Evolutionary conservation across 371 early-diverging fungal genomes (phyloP).

Genomic region (Zancudomyces culisetae): DNA sequence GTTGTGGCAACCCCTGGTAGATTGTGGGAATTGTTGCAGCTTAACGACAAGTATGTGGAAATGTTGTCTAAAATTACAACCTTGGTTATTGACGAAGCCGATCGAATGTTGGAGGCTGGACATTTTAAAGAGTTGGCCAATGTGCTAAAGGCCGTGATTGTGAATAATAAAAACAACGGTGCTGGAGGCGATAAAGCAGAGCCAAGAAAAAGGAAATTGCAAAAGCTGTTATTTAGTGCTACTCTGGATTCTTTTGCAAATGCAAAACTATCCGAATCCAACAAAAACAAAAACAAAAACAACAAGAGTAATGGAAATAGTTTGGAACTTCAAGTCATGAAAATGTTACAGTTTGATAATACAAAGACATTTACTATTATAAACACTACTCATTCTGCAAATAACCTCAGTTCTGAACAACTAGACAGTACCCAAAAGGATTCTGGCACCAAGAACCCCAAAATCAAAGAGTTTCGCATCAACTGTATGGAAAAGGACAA

Average conservation of each 20-base stretch:
- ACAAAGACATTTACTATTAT: too few relatives aligned
- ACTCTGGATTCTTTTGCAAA: too few relatives aligned
- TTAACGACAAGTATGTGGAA: conserved; percentile 24
- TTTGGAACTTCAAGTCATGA: too few relatives aligned
- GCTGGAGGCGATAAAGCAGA: not conserved
- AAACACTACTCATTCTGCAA: too few relatives aligned
- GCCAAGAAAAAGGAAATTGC: too few relatives aligned
- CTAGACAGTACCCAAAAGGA: too few relatives aligned
- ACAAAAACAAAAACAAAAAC: conserved; percentile 28
- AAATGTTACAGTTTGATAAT: too few relatives aligned
- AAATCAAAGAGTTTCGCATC: conserved; percentile 44
- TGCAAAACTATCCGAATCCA: conserved; percentile 32
- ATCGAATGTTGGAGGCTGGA: conserved; percentile 85
- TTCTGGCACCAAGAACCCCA: not conserved
- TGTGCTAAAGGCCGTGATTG: conserved; percentile 30
- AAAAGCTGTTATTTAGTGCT: conserved; percentile 93
- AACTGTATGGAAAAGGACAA: conserved; percentile 72
- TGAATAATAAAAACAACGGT: not conserved
- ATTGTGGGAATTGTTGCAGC: conserved; percentile 74
- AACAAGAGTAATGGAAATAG: too few relatives aligned
- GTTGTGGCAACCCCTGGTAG: conserved; percentile 97
- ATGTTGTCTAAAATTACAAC: conserved; percentile 27
- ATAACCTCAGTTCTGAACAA: too few relatives aligned
- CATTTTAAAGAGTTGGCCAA: conserved; percentile 63
- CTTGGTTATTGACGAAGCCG: conserved; percentile 94